These are phyloP conservation scores for Kodamaea hsintzibuensis DNA, from an alignment of 805 yeast species.

Conservation along the genomic window DNA sequence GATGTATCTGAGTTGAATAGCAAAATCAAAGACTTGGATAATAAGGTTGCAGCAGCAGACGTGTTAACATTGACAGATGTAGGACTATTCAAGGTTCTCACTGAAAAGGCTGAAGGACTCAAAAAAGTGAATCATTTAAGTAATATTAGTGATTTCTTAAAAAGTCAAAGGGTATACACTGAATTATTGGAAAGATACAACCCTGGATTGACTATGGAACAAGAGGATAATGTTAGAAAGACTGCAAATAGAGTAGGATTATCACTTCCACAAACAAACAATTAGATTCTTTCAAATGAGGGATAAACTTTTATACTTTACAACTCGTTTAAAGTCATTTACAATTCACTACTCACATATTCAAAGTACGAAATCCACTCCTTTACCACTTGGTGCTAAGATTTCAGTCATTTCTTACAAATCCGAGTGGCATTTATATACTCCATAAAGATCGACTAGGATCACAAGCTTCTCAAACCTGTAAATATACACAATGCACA, in stretches of 20 bases:
- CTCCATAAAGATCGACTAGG: too few species aligned
- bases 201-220: slow-evolving; percentile 77
- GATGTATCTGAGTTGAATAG: slow-evolving; percentile 36
- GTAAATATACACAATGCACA: too few species aligned
- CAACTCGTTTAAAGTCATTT: too few species aligned
- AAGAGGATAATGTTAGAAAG: slow-evolving; percentile 71
- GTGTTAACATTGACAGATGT: slow-evolving; percentile 8
- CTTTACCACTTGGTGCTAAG: too few species aligned
- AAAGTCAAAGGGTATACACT: slow-evolving; percentile 73
- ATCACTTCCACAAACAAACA: slow-evolving; percentile 33
- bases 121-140: slow-evolving; percentile 40
- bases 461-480: too few species aligned
- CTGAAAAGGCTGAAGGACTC: slow-evolving; percentile 11
- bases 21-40: slow-evolving; percentile 24
- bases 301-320: too few species aligned
- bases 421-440: too few species aligned
- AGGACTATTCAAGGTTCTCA: slow-evolving; percentile 23
- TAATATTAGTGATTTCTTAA: slow-evolving; percentile 64
- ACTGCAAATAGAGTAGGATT: slow-evolving; percentile 92
- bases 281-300: too few species aligned
- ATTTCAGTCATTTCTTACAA: too few species aligned
- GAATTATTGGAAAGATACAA: slow-evolving; percentile 83
- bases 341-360: too few species aligned
- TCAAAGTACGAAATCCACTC: too few species aligned
- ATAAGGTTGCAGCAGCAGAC: slow-evolving; percentile 7